Base-by-base conservation (phyloP, 441 rosid species). In the Erodium moschatum region DNA sequence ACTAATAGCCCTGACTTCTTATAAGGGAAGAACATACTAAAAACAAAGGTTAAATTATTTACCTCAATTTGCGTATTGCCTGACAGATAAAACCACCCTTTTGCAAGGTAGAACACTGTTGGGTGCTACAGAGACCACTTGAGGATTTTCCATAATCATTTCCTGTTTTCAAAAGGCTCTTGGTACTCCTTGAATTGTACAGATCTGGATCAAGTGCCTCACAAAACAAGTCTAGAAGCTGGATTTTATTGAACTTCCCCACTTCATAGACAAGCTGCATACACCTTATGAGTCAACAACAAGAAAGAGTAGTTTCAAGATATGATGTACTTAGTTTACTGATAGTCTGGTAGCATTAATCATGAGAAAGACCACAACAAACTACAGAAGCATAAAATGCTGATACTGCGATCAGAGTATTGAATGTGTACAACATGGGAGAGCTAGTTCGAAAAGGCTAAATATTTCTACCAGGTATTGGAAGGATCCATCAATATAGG, bases 181-280 rank as follows among this genome's bases (percentile, higher is more conserved):
- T 40, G 44, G 12, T 8, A 40, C 44, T 12, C 44, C 44, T 40
- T 40, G 76, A 71, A 70, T 73, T 79, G 73, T 70, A 79, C 62
- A 83, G 79, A 65, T 81, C 85, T 40, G 93, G 96, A 83, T 91
- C 89, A 79, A 88, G 90, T 72, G 87, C 88, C 79, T 94, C 98
- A 31, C 96, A 89, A 38, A 85, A 75, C 42, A 91, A 75, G 88
- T 91, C 98, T 21, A 94, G 83, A 67, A 94, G 76, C 68, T 77
- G 83, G 72, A 91, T 70, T 69, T 84, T 80, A 72, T 81, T 83
- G 67, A 69, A 73, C 79, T 89, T 91, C 56, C 81, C 96, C 66
- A 80, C 87, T 83, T 84, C 97, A 79, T 78, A 78, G 15, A 91
- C 76, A 77, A 95, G 87, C 98, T 91, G 84, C 78, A 78, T 60